A percentile compares a stretch with the other conserved stretches of the same genome.
phyloP scores from a whole-genome alignment of 495 filamentous ascomycete genomes.

The Hypoxylon perforatum region DNA sequence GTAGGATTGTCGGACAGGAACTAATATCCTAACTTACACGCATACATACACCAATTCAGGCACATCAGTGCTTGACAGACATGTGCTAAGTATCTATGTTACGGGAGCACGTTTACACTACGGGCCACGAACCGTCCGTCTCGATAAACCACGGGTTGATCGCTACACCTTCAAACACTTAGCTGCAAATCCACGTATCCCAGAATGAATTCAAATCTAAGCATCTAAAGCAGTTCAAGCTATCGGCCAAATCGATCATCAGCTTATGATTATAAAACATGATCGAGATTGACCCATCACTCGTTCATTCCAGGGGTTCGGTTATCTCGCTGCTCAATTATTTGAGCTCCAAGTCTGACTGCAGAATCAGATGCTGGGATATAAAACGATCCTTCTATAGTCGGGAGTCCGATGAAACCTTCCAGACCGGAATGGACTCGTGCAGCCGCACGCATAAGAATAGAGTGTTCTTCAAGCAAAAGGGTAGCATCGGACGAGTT shows the following conservation, averaged over 20 bases:
- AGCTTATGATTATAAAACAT: slow-evolving; percentile 13
- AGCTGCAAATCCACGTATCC: slow-evolving; percentile 3
- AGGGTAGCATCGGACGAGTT: slow-evolving; percentile 19
- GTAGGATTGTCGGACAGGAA: slow-evolving; percentile 23
- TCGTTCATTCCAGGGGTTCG: slow-evolving; percentile 26
- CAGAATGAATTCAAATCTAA: slow-evolving; percentile 1
- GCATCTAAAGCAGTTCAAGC: neutral
- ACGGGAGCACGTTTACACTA: slow-evolving; percentile 15
- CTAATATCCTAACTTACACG: neutral
- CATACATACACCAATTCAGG: neutral
- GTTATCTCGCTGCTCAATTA: slow-evolving; percentile 25
- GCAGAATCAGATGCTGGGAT: slow-evolving; percentile 23
- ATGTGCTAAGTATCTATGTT: slow-evolving; percentile 10
- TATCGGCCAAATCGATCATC: slow-evolving; percentile 16
- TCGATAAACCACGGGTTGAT: slow-evolving; percentile 14
- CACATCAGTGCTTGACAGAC: neutral
- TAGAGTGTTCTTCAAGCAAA: slow-evolving; percentile 15
- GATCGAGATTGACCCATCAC: slow-evolving; percentile 14
- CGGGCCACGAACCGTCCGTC: slow-evolving; percentile 15
- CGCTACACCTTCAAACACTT: slow-evolving; percentile 7
- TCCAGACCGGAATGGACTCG: slow-evolving; percentile 18
- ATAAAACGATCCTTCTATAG: slow-evolving; percentile 30
- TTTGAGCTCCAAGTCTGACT: slow-evolving; percentile 7
- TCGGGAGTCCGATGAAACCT: slow-evolving; percentile 30
- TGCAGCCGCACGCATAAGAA: slow-evolving; percentile 31